These are phyloP conservation scores for Diaporthe velutina DNA, from an alignment of 2,329 filamentous ascomycete species.

Conservation along the genomic window DNA sequence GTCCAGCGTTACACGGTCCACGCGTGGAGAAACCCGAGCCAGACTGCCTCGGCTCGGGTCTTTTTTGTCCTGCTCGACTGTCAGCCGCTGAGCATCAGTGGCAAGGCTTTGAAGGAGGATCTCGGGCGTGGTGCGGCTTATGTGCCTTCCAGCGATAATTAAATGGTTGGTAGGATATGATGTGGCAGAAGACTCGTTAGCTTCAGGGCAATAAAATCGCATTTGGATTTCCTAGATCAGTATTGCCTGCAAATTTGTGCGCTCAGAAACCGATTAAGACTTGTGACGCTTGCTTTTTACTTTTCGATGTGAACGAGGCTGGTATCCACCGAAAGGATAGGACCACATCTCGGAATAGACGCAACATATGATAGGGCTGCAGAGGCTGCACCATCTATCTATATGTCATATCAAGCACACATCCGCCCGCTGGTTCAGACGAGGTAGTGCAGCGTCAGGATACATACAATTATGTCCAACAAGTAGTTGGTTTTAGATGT, in stretches of 20 bases:
- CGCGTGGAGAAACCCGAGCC: not conserved
- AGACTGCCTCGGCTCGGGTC: not conserved
- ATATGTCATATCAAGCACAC: not conserved
- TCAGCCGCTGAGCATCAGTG: not conserved
- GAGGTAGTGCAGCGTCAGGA: not conserved
- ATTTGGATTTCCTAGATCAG: too few relatives aligned
- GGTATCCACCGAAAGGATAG: too few relatives aligned
- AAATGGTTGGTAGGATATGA: not conserved
- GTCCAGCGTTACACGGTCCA: conserved; percentile 6
- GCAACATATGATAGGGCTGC: too few relatives aligned
- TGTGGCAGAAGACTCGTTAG: not conserved
- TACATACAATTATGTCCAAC: not conserved
- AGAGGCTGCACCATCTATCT: not conserved
- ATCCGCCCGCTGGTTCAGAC: not conserved
- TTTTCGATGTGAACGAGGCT: too few relatives aligned
- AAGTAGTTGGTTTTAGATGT: not conserved
- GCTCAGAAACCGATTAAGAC: too few relatives aligned
- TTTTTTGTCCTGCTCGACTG: conserved; percentile 7
- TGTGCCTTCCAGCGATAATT: not conserved
- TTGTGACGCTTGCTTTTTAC: too few relatives aligned
- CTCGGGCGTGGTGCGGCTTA: not conserved
- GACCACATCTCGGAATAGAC: too few relatives aligned
- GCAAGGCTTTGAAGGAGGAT: not conserved
- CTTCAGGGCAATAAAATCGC: not conserved
- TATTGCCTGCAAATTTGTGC: not conserved